Conservation (phyloP, 192 early-diverging fungal species). For the Coemansia sp. region DNA sequence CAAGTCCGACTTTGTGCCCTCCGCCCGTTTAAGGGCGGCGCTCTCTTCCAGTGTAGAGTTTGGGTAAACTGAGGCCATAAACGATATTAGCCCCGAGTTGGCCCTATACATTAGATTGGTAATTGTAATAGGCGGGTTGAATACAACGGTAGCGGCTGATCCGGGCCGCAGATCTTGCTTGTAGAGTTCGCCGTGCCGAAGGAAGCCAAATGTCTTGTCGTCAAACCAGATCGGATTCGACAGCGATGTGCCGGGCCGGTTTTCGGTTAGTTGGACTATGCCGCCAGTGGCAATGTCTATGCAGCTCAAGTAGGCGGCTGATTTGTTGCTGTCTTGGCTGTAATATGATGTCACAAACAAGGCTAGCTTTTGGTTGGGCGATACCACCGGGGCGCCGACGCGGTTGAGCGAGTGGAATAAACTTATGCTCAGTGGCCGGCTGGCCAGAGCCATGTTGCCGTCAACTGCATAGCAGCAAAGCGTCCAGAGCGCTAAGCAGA, state of each 20-base stretch:
- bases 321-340: constrained; percentile 27
- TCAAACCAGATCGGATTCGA: constrained; percentile 40
- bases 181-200: constrained; percentile 22
- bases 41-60: constrained; percentile 56
- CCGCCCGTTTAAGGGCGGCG: constrained; percentile 51
- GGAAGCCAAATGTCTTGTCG: constrained; percentile 29
- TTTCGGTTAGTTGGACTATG: constrained; percentile 23
- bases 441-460: constrained; percentile 5
- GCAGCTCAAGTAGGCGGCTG: constrained; percentile 23
- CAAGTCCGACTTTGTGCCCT: constrained; percentile 50
- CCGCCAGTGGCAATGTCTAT: constrained; percentile 27
- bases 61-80: constrained; percentile 31
- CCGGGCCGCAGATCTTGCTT: constrained; percentile 16
- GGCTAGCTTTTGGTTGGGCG: constrained; percentile 26
- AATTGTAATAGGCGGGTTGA: constrained; percentile 22
- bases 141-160: constrained; percentile 8
- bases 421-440: constrained; percentile 28
- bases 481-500: constrained; percentile 5
- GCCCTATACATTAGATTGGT: constrained; percentile 20
- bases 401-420: constrained; percentile 23
- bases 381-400: constrained; percentile 27
- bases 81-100: constrained; percentile 12
- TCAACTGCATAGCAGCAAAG: constrained; percentile 6
- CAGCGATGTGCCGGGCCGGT: constrained; percentile 10
- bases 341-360: constrained; percentile 26